These are phyloP conservation scores for Morella rubra DNA, from an alignment of 306 rosid species.

Conservation along the genomic window DNA sequence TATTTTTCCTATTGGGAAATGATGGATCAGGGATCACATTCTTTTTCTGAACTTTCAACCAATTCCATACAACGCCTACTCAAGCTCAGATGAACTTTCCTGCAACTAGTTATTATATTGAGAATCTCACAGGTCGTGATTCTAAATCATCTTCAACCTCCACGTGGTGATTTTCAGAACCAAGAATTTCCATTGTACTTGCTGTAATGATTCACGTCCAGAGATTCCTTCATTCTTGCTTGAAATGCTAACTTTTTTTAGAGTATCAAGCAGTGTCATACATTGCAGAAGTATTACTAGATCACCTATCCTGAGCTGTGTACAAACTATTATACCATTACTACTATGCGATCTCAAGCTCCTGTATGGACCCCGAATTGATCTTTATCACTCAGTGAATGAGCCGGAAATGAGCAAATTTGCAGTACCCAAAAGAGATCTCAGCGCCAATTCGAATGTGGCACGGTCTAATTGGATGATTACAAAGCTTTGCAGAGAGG, in stretches of 20 bases:
- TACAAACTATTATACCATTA: not conserved
- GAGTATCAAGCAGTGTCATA: not conserved
- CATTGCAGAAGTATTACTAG: constrained; percentile 6
- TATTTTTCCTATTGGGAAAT: too few relatives aligned
- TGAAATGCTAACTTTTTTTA: constrained; percentile 5
- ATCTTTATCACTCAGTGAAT: constrained; percentile 22
- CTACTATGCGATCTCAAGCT: not conserved
- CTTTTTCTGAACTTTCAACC: not conserved
- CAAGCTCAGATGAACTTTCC: not conserved
- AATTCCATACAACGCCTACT: not conserved
- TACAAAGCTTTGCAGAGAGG: constrained; percentile 29
- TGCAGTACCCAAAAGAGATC: constrained; percentile 23
- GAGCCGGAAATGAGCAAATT: constrained; percentile 9
- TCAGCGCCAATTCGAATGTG: constrained; percentile 25
- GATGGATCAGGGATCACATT: too few relatives aligned
- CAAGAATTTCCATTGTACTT: not conserved
- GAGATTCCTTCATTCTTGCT: not conserved
- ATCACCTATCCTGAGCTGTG: constrained; percentile 15
- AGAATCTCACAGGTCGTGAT: not conserved
- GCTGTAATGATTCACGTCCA: not conserved
- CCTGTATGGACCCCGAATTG: not conserved
- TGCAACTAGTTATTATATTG: not conserved
- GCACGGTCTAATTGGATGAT: constrained; percentile 42
- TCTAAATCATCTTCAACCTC: not conserved
- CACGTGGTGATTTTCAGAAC: not conserved